Conservation (phyloP, 2,329 filamentous ascomycete species). For the Paraphaeosphaeria sporulosa region DNA sequence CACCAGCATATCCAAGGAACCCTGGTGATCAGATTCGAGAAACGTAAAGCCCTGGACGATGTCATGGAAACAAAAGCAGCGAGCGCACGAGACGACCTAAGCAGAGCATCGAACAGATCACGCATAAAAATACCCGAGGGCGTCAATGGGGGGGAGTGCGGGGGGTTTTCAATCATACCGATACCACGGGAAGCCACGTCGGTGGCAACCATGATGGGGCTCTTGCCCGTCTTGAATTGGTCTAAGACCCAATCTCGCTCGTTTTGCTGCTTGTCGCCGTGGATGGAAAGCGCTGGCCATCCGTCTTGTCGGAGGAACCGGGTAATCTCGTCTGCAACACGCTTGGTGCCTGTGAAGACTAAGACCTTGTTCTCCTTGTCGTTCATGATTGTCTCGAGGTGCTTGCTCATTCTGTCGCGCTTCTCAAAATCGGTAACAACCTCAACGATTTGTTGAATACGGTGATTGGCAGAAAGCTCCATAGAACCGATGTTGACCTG, state of each 20-base stretch:
- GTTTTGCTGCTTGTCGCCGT: slow-evolving; percentile 99
- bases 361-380: slow-evolving; percentile 94
- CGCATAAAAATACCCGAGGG: slow-evolving; percentile 56
- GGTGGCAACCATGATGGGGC: slow-evolving; percentile 99
- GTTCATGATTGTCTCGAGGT: slow-evolving; percentile 97
- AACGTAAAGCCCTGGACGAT: slow-evolving; percentile 87
- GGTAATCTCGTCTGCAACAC: slow-evolving; percentile 97
- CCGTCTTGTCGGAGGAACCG: slow-evolving; percentile 96
- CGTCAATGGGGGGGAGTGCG: slow-evolving; percentile 48
- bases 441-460: slow-evolving; percentile 97
- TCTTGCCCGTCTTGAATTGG: slow-evolving; percentile 99
- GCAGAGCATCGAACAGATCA: slow-evolving; percentile 81
- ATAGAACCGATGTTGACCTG: slow-evolving; percentile 98
- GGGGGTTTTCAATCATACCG: slow-evolving; percentile 85
- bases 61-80: slow-evolving; percentile 79
- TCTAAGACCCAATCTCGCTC: slow-evolving; percentile 99
- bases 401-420: slow-evolving; percentile 96
- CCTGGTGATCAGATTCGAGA: slow-evolving; percentile 79
- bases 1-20: slow-evolving; percentile 88
- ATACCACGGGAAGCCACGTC: slow-evolving; percentile 99
- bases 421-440: slow-evolving; percentile 97
- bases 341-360: slow-evolving; percentile 86
- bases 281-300: slow-evolving; percentile 97
- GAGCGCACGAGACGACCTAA: slow-evolving; percentile 85
- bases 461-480: slow-evolving; percentile 95